Conservation (phyloP, 176 grass and related monocot species). For the sorghum (Sorghum bicolor) region Sorghum_bicolor_NCBIv3 NC_012877.2:55675501-55676000, state of each 20-base stretch:
- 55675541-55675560: too few relatives aligned
- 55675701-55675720: neutral
- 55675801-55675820: neutral
- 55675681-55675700: too few relatives aligned
- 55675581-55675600: too few relatives aligned
- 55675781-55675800: neutral
- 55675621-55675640: too few relatives aligned
- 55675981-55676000: neutral
- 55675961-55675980: too few relatives aligned
- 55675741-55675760: neutral
- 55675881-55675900: neutral
- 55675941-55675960: neutral
- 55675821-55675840: neutral
- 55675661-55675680: too few relatives aligned
- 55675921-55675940: neutral
- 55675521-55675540: too few relatives aligned
- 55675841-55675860: neutral
- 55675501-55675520: too few relatives aligned
- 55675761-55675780: neutral
- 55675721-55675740: neutral
- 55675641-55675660: too few relatives aligned
- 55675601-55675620: too few relatives aligned
- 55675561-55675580: too few relatives aligned
- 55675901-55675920: neutral
- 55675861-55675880: neutral